phyloP scores from a whole-genome alignment of 306 rosid genomes.

The Alnus rubra region DNA sequence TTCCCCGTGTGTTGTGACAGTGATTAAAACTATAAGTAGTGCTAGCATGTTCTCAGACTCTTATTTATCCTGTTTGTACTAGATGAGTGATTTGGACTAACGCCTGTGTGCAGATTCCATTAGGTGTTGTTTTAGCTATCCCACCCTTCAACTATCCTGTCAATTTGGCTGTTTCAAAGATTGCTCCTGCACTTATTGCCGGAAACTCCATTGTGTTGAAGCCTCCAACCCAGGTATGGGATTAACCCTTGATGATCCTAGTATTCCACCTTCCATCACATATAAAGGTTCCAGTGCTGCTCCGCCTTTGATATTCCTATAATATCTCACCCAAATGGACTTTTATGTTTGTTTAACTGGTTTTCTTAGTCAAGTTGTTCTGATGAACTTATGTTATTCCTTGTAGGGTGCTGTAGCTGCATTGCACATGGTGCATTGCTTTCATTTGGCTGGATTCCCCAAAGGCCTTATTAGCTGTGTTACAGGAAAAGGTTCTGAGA shows the following conservation, averaged over 20 bases:
- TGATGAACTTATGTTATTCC: not conserved
- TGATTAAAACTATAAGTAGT: not conserved
- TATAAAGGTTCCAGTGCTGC: too few relatives aligned
- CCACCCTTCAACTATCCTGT: constrained; percentile 99
- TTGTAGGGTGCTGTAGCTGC: constrained; percentile 88
- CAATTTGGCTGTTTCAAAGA: constrained; percentile 94
- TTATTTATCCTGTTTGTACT: not conserved
- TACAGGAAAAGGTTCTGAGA: constrained; percentile 95
- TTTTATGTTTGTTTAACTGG: not conserved
- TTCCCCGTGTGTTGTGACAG: not conserved
- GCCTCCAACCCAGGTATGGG: constrained; percentile 95
- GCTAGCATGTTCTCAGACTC: not conserved
- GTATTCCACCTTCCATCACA: not conserved
- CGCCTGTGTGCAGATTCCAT: constrained; percentile 63
- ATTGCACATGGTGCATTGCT: constrained; percentile 93
- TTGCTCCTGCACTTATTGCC: constrained; percentile 93
- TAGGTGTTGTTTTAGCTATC: constrained; percentile 96
- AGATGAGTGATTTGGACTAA: not conserved
- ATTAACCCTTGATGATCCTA: not conserved
- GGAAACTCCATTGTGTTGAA: constrained; percentile 97
- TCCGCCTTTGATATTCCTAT: too few relatives aligned
- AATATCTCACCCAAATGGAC: too few relatives aligned
- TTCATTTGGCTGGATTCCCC: constrained; percentile 96
- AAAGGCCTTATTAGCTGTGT: constrained; percentile 90
- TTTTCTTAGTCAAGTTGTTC: not conserved